Evolutionary conservation across 495 filamentous ascomycete species (phyloP), one percentile per base, ranked within the genome.

Genomic region (Arthonia radiata): DNA sequence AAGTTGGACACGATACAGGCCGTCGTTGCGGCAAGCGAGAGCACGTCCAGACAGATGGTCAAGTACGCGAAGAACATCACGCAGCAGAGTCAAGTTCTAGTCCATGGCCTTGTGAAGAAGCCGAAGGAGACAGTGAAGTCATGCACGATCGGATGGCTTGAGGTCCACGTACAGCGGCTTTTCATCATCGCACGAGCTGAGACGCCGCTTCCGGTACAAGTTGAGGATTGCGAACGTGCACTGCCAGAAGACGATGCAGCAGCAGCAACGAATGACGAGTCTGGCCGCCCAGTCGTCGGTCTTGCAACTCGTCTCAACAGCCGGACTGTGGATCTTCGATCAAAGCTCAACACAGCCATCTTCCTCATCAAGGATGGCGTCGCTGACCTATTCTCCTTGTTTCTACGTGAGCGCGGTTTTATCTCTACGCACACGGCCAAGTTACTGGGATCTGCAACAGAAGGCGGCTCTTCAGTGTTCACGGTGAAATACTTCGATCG

Each of bases 1-100:
- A 41, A 41, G 3, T 8, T 39, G 10, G 22, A 34, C 13, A 53
- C 37, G 11, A 46, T 56, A 13, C 52, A 56, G 29, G 49, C 45
- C 5, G 52, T 56, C 6, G 49, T 53, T 8, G 49, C 51, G 3
- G 46, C 47, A n/a, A 49, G 42, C 29, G 49, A 56, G 12, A 44
- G 40, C 22, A 41, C 71, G 9, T 64, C 56, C 37, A 60, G 58
- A 37, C 70, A 82, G 50, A 92, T 94, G 69, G 71, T 91, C 17
- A 83, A 90, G 48, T 93, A 74, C 64, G 68, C 67, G 9, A 67
- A 71, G 36, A 68, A 64, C 30, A 52, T 94, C 32, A 78, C 71
- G 32, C 54, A 66, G 21, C 82, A 93, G 48, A 73, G 64, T 5
- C 61, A 82, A 15, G 72, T 94, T 17, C 59, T 74, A 35, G 69